phyloP scores from a whole-genome alignment of 192 early-diverging fungal species.

The Ambispora gerdemannii region DNA sequence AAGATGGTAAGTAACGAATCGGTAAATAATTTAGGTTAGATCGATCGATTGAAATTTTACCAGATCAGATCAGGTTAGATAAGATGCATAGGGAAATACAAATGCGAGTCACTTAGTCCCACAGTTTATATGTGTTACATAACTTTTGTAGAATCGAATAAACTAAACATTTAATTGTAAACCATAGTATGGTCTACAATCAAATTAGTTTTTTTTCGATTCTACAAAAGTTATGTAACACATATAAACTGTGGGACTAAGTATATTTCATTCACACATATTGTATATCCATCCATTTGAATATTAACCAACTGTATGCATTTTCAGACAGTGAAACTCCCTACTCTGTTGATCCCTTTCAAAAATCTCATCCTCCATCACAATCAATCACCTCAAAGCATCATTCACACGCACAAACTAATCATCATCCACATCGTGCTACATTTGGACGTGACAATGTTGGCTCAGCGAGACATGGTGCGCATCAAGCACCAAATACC shows the following conservation, averaged over 20 bases:
- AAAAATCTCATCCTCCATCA: constrained; percentile 5
- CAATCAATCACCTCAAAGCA: background rate
- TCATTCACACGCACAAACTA: background rate
- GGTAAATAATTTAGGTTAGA: background rate
- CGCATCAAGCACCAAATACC: background rate
- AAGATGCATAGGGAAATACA: too few species aligned
- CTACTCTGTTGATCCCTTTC: constrained; percentile 10
- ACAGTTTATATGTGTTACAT: background rate
- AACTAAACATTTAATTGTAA: too few species aligned
- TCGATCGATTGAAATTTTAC: background rate
- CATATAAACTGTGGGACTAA: background rate
- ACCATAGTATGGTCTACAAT: too few species aligned
- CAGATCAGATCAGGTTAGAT: too few species aligned
- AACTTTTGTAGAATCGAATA: too few species aligned
- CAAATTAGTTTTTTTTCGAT: too few species aligned
- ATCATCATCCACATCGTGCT: background rate
- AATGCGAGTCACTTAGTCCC: too few species aligned
- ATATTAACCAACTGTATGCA: too few species aligned
- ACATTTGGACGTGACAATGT: background rate
- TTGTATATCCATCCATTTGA: too few species aligned
- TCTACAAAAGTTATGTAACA: background rate
- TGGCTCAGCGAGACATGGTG: background rate
- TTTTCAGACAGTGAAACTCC: constrained; percentile 18
- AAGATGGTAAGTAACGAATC: background rate
- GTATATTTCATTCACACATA: background rate